These are phyloP conservation scores for Zychaea mexicana DNA, from an alignment of 371 early-diverging fungal species.

Conservation along the genomic window DNA sequence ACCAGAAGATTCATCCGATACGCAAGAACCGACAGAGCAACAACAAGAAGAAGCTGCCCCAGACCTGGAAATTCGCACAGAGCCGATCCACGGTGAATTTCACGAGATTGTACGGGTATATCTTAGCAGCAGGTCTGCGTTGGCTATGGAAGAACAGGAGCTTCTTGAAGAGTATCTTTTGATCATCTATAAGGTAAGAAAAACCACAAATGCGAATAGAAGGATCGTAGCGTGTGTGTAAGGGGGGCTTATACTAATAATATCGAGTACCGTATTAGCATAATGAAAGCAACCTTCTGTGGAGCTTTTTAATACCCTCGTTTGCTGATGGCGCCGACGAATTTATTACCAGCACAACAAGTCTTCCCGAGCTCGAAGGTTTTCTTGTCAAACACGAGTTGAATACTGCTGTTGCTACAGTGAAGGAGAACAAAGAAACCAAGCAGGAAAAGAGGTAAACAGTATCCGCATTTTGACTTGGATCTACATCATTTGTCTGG, in stretches of 20 bases:
- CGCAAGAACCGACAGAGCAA: constrained; percentile 32
- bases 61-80: neutral
- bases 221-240: too few species aligned
- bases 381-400: constrained; percentile 27
- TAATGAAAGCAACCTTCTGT: constrained; percentile 34
- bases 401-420: constrained; percentile 15
- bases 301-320: constrained; percentile 41
- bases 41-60: constrained; percentile 9
- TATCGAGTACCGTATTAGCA: constrained; percentile 28
- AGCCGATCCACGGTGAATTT: neutral
- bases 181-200: constrained; percentile 55
- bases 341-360: constrained; percentile 23
- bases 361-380: constrained; percentile 28
- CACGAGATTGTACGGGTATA: constrained; percentile 46
- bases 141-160: constrained; percentile 16
- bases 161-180: constrained; percentile 50
- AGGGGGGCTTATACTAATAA: too few species aligned
- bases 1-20: constrained; percentile 15
- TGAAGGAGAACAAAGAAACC: constrained; percentile 23
- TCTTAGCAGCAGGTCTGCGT: constrained; percentile 26
- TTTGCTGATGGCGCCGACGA: constrained; percentile 26
- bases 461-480: too few species aligned
- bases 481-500: too few species aligned
- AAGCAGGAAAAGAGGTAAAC: constrained; percentile 39
- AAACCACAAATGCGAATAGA: neutral